These are phyloP conservation scores for Actinidia chinensis DNA, from an alignment of 179 eudicot species.

Conservation along the genomic window DNA sequence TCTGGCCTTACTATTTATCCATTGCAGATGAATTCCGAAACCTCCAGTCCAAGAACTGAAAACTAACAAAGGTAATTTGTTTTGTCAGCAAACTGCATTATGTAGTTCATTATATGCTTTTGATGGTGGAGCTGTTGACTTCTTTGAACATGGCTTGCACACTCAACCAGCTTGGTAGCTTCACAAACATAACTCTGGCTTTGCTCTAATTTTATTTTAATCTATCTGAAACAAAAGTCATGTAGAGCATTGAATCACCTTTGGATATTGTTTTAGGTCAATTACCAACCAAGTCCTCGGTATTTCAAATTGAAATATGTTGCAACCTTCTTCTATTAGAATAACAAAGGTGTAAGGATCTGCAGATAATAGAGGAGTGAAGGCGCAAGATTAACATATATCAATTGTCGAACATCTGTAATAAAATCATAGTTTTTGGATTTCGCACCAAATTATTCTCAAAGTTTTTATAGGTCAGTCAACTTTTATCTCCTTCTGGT, in stretches of 20 bases:
- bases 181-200: background rate
- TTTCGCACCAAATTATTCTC: too few species aligned
- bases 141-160: conserved; percentile 7
- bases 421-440: too few species aligned
- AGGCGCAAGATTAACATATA: too few species aligned
- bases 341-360: too few species aligned
- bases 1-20: conserved; percentile 4
- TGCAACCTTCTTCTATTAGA: too few species aligned
- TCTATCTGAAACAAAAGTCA: background rate
- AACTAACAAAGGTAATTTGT: background rate
- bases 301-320: too few species aligned
- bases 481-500: too few species aligned
- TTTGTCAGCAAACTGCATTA: background rate
- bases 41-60: background rate
- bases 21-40: background rate
- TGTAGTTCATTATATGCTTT: background rate
- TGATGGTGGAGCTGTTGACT: background rate
- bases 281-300: too few species aligned
- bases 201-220: background rate
- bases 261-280: background rate
- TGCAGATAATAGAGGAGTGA: too few species aligned
- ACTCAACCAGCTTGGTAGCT: background rate
- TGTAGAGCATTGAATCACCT: background rate
- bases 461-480: too few species aligned
- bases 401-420: too few species aligned